Evolutionary conservation across 1,284 basidiomycete genomes (phyloP).

Genomic region (Puccinia horiana): DNA sequence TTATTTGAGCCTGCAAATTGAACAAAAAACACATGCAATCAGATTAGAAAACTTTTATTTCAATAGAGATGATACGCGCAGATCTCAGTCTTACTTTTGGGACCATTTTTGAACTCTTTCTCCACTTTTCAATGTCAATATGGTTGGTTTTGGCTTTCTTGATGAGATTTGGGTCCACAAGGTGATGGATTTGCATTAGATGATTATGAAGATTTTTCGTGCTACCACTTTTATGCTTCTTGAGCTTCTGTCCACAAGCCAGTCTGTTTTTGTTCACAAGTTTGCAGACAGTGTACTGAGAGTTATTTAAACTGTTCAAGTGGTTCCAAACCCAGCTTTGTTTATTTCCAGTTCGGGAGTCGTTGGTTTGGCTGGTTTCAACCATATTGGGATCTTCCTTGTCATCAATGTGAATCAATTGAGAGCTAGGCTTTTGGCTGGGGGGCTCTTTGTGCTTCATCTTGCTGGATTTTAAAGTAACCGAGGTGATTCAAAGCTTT

Average conservation of each 20-base stretch:
- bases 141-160: not conserved
- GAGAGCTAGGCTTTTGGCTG: too few species aligned
- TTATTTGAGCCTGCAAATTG: not conserved
- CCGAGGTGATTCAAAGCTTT: too few species aligned
- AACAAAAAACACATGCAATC: not conserved
- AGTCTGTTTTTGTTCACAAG: not conserved
- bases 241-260: not conserved
- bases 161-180: not conserved
- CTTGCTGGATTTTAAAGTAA: too few species aligned
- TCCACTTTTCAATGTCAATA: not conserved
- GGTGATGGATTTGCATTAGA: not conserved
- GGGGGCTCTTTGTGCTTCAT: too few species aligned
- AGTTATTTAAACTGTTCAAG: not conserved
- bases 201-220: constrained; percentile 4
- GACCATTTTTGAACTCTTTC: not conserved
- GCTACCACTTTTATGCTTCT: not conserved
- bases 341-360: too few species aligned
- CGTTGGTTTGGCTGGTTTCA: too few species aligned
- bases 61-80: too few species aligned
- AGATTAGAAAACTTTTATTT: not conserved
- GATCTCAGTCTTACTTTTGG: not conserved
- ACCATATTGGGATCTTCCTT: too few species aligned
- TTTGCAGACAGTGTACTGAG: not conserved
- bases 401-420: too few species aligned
- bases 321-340: constrained; percentile 20